These are phyloP conservation scores for Primulina tabacum DNA, from an alignment of 257 asterid species.

Conservation along the genomic window DNA sequence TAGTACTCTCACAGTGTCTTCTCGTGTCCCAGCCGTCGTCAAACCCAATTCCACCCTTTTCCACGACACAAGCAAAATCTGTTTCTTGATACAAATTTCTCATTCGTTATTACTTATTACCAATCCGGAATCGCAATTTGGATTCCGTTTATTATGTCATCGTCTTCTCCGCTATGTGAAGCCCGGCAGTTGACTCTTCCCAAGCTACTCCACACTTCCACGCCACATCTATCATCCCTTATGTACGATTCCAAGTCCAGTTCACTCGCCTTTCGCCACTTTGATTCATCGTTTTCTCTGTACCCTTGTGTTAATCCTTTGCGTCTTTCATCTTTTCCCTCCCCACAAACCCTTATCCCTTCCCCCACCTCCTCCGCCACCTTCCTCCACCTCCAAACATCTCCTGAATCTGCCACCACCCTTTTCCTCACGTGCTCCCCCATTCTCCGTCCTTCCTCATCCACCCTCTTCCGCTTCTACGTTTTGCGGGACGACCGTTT, in stretches of 20 bases:
- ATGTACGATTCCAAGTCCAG: constrained; percentile 49
- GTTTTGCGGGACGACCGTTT: constrained; percentile 37
- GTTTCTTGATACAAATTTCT: background rate
- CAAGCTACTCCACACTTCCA: constrained; percentile 36
- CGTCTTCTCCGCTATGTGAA: constrained; percentile 29
- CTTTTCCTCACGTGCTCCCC: constrained; percentile 58
- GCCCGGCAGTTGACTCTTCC: constrained; percentile 62
- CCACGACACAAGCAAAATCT: background rate
- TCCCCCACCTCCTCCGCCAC: constrained; percentile 54
- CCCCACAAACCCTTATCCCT: constrained; percentile 35
- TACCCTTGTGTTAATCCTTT: constrained; percentile 51
- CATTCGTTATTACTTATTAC: background rate
- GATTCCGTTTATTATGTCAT: constrained; percentile 14
- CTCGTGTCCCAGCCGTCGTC: background rate
- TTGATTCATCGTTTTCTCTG: constrained; percentile 72
- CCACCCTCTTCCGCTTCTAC: constrained; percentile 55
- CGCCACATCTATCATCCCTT: constrained; percentile 47
- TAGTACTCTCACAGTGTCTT: background rate
- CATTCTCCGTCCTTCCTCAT: constrained; percentile 41
- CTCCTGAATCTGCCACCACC: constrained; percentile 28
- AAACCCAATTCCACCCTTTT: background rate
- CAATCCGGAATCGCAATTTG: background rate
- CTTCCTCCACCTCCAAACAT: constrained; percentile 42
- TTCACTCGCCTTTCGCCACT: constrained; percentile 65
- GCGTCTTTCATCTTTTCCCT: constrained; percentile 30